Conservation (phyloP, 352 stramenopile species). For the Phytophthora hibernalis region DNA sequence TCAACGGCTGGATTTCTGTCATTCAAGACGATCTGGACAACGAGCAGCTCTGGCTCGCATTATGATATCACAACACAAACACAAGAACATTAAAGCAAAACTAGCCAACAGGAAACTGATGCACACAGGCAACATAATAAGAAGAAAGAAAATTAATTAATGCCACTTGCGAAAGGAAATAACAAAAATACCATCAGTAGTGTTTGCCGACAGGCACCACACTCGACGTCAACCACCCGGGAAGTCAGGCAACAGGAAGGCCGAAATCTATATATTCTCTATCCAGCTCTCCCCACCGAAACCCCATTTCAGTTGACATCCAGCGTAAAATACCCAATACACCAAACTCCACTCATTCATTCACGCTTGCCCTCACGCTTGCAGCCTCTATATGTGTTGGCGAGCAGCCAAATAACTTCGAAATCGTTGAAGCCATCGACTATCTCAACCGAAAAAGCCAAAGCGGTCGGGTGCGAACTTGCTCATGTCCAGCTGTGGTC, state of each 20-base stretch:
- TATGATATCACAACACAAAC: slow-evolving; percentile 19
- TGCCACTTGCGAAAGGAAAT: slow-evolving; percentile 31
- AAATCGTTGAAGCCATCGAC: slow-evolving; percentile 20
- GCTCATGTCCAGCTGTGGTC: slow-evolving; percentile 81
- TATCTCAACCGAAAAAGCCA: slow-evolving; percentile 66
- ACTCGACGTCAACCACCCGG: slow-evolving; percentile 3
- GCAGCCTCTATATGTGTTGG: slow-evolving; percentile 31
- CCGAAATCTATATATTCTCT: slow-evolving; percentile 41
- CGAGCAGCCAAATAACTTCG: slow-evolving; percentile 20
- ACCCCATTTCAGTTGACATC: slow-evolving; percentile 5
- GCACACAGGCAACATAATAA: slow-evolving; percentile 20
- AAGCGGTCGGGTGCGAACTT: slow-evolving; percentile 87
- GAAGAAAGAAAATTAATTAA: slow-evolving; percentile 40
- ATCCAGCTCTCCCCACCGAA: slow-evolving; percentile 24
- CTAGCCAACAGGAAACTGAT: slow-evolving; percentile 8
- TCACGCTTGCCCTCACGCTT: slow-evolving; percentile 12
- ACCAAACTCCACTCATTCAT: slow-evolving; percentile 21
- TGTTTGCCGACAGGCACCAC: slow-evolving; percentile 14
- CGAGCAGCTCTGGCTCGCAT: slow-evolving; percentile 29
- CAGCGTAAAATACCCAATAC: slow-evolving; percentile 9
- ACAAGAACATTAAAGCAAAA: slow-evolving; percentile 2
- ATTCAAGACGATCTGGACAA: slow-evolving; percentile 20
- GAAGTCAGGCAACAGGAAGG: slow-evolving; percentile 6
- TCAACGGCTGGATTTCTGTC: slow-evolving; percentile 36
- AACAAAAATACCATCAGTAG: slow-evolving; percentile 29